Evolutionary conservation across 805 yeast genomes (phyloP), one percentile per base, ranked within the genome.

Genomic region (Myxozyma monticola): DNA sequence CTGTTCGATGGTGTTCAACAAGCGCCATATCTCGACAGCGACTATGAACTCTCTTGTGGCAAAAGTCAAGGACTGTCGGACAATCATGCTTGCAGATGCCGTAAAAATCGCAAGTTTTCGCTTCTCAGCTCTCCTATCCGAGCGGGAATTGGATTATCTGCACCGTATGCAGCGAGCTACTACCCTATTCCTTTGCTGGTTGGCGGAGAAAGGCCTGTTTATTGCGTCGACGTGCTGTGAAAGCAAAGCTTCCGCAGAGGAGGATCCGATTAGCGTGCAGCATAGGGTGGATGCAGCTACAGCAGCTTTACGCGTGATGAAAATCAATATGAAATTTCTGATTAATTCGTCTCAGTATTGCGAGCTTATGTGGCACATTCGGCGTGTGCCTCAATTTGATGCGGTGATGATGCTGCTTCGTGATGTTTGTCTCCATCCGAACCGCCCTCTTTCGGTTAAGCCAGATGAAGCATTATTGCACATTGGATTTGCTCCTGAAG

Each of bases 401-500:
- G 21, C 46, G 4, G 18, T 42, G 4, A 25, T 35, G 6, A 25
- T 42, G 4, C 34, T 35, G 4, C 24, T 34, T 12, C 33, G 34
- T 18, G 46, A 42, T 34, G 34, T 42, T 6, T 34, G 46, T 21
- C 18, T 35, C 8, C 33, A 35, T 24, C 46, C 46, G 4, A 24
- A 17, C n/a, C 46, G 46, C 12, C 24, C 25, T 18, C 22, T 42
- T 7, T 17, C 26, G 31, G 25, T 42, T 14, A 26, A 42, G 24
- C 26, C 26, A 10, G 22, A 37, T 15, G 37, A 35, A 6, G 21
- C 34, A 14, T n/a, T 42, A 31, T 39, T 33, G 25, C 26, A 39
- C 8, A 35, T 42, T n/a, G 46, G 46, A 15, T 42, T 42, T 15
- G 28, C 40, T 5, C 33, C 26, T 18, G 38, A 34, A n/a, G 46